A percentile compares a stretch with the other conserved stretches of the same genome.
These are phyloP conservation scores for Globisporangium radiosum DNA, from an alignment of 352 stramenopile genomes.

Conservation along the genomic window DNA sequence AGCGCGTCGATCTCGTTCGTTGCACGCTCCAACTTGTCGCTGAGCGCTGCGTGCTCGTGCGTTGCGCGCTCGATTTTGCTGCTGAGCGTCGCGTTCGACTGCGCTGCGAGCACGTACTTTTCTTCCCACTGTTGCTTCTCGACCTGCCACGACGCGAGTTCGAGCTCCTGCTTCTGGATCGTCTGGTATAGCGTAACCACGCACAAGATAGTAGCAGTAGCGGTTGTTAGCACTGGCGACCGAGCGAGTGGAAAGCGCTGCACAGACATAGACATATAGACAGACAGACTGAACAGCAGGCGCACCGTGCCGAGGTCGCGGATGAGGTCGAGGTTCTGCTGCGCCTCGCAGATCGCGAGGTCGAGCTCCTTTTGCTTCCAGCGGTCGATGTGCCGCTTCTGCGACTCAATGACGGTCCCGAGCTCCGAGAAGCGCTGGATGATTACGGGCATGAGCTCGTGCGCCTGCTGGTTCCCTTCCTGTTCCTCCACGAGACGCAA, in stretches of 20 bases:
- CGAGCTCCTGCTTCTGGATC: slow-evolving; percentile 54
- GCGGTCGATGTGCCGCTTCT: slow-evolving; percentile 79
- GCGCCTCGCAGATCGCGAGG: slow-evolving; percentile 59
- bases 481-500: slow-evolving; percentile 48
- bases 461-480: slow-evolving; percentile 68
- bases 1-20: slow-evolving; percentile 43
- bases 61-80: slow-evolving; percentile 55
- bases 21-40: slow-evolving; percentile 60
- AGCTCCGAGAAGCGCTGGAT: slow-evolving; percentile 73
- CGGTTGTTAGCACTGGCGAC: not conserved
- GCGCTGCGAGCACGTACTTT: slow-evolving; percentile 50
- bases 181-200: slow-evolving; percentile 16
- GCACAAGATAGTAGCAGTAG: not conserved
- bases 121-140: slow-evolving; percentile 78
- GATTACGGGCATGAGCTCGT: slow-evolving; percentile 70
- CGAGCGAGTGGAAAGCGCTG: not conserved
- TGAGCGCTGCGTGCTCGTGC: slow-evolving; percentile 53
- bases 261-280: not conserved
- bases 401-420: slow-evolving; percentile 74
- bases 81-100: slow-evolving; percentile 59
- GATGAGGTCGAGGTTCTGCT: slow-evolving; percentile 64
- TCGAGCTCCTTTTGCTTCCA: slow-evolving; percentile 84
- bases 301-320: slow-evolving; percentile 41
- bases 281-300: not conserved
- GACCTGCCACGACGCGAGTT: slow-evolving; percentile 42